phyloP scores from a whole-genome alignment of 2,329 filamentous ascomycete species.

The Monilinia vaccinii-corymbosi region DNA sequence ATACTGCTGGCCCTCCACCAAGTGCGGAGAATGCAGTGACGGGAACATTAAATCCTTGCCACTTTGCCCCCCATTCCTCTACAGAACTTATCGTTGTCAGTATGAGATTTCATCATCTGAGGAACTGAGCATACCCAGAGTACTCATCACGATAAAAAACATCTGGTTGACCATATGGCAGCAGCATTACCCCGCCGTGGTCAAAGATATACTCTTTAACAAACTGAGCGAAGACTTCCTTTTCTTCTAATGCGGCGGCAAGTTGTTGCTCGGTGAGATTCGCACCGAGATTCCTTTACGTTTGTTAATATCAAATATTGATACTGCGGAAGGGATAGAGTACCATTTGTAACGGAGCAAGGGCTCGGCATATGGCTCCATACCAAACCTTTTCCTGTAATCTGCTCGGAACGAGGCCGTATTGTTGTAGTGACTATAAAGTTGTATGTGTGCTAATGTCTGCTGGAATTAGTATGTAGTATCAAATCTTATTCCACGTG shows the following conservation, averaged over 20 bases:
- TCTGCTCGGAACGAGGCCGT: not conserved
- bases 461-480: not conserved
- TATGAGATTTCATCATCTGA: not conserved
- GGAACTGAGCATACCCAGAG: not conserved
- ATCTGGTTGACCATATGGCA: constrained; percentile 11
- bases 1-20: constrained; percentile 16
- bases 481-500: too few relatives aligned
- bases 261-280: constrained; percentile 11
- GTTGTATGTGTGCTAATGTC: constrained; percentile 10
- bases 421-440: constrained; percentile 8
- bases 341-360: constrained; percentile 11
- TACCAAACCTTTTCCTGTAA: not conserved
- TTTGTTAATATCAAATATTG: not conserved
- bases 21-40: constrained; percentile 16
- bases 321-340: not conserved
- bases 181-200: constrained; percentile 14
- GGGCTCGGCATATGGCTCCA: constrained; percentile 8
- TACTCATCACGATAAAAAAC: constrained; percentile 12
- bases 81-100: not conserved
- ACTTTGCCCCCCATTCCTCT: constrained; percentile 11
- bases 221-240: constrained; percentile 11
- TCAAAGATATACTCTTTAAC: constrained; percentile 12
- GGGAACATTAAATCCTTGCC: constrained; percentile 19
- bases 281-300: constrained; percentile 11
- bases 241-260: constrained; percentile 7